Evolutionary conservation across 2,329 filamentous ascomycete species (phyloP).

Genomic region (Trichoderma sp.): DNA sequence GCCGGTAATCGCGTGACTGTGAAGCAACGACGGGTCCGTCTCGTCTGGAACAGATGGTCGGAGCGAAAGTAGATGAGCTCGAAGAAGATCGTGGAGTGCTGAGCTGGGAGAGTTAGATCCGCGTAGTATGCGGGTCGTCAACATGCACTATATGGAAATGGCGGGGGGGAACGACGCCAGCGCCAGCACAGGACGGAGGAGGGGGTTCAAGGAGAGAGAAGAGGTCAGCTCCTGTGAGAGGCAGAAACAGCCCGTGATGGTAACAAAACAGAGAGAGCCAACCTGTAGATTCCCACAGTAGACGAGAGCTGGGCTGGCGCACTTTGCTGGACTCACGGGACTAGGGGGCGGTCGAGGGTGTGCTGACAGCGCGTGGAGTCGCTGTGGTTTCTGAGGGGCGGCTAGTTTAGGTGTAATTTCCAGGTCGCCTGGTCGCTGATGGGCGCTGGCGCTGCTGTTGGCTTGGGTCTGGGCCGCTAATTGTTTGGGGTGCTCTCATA

Average conservation of each 20-base stretch:
- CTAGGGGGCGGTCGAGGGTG: constrained; percentile 23
- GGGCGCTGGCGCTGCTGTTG: constrained; percentile 15
- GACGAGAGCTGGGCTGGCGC: constrained; percentile 22
- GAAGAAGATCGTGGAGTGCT: constrained; percentile 35
- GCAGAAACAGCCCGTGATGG: constrained; percentile 10
- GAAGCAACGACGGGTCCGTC: constrained; percentile 26
- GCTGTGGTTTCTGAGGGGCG: constrained; percentile 24
- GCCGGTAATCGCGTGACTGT: constrained; percentile 36
- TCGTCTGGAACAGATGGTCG: constrained; percentile 22
- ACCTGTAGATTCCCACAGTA: constrained; percentile 1
- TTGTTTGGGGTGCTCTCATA: neutral
- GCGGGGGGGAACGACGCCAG: neutral
- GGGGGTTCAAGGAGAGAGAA: neutral
- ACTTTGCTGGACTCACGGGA: constrained; percentile 26
- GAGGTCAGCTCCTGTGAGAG: neutral
- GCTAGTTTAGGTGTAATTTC: constrained; percentile 26
- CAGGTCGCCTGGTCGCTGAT: constrained; percentile 23
- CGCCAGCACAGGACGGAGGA: constrained; percentile 14
- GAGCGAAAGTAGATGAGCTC: constrained; percentile 29
- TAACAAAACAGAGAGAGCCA: neutral
- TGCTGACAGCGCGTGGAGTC: constrained; percentile 27
- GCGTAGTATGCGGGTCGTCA: constrained; percentile 22
- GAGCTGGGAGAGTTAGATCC: constrained; percentile 31
- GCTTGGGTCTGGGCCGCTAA: constrained; percentile 18
- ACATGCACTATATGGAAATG: constrained; percentile 18